Percentiles rank a stretch among this genome's conserved stretches.
Conservation (phyloP, 352 stramenopile species). For the Globisporangium viniferum region DNA sequence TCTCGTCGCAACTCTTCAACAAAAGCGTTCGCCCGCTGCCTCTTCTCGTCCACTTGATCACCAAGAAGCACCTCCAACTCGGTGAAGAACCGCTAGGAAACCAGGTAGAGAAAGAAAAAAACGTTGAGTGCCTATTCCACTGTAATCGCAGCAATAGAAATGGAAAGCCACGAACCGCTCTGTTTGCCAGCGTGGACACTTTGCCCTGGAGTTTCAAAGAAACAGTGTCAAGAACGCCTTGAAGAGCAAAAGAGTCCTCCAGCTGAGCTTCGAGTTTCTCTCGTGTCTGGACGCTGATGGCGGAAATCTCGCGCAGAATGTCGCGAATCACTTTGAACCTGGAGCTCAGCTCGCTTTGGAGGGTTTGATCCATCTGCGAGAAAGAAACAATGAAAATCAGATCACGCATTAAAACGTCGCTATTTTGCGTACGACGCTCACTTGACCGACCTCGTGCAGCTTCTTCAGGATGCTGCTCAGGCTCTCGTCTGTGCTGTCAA, state of each 20-base stretch:
- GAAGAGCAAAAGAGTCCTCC: constrained; percentile 19
- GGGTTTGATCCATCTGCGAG: constrained; percentile 21
- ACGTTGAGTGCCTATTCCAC: not conserved
- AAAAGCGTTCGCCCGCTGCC: constrained; percentile 35
- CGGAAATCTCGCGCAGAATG: constrained; percentile 19
- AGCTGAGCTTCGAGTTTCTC: constrained; percentile 26
- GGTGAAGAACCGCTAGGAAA: constrained; percentile 32
- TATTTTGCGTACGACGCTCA: not conserved
- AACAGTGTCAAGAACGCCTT: constrained; percentile 25
- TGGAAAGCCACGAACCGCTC: not conserved
- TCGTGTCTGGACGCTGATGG: constrained; percentile 18
- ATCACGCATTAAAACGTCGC: too few species aligned
- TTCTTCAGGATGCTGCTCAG: constrained; percentile 22
- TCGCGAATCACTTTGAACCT: constrained; percentile 26
- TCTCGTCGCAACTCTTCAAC: constrained; percentile 25
- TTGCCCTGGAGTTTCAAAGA: not conserved
- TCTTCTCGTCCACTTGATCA: constrained; percentile 30
- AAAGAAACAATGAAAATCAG: not conserved
- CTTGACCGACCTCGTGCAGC: constrained; percentile 4
- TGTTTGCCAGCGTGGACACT: not conserved
- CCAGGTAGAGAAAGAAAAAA: not conserved
- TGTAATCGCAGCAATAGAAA: not conserved
- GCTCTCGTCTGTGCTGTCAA: constrained; percentile 20
- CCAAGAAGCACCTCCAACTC: constrained; percentile 42
- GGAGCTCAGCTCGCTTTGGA: constrained; percentile 25